phyloP scores from a whole-genome alignment of 495 filamentous ascomycete species.

The Daldinia vernicosa region DNA sequence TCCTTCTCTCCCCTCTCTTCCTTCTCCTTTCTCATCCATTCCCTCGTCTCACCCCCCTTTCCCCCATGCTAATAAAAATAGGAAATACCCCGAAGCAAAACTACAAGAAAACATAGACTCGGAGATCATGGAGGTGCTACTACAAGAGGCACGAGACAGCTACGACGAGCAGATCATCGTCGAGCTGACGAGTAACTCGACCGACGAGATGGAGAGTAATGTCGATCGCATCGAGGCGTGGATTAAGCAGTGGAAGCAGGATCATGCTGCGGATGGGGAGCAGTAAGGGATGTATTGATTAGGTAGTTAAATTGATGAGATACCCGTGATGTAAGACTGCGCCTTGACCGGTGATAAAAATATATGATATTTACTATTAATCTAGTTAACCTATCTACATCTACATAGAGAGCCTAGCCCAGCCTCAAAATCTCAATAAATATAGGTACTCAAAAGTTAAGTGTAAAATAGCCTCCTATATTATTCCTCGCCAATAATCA shows the following conservation, averaged over 20 bases:
- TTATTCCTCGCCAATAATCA: not conserved
- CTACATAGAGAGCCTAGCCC: no score
- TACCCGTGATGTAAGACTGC: no score
- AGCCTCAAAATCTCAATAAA: not conserved
- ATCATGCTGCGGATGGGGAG: slow-evolving; percentile 51
- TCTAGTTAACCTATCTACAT: no score
- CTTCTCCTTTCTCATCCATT: not conserved
- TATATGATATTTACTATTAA: no score
- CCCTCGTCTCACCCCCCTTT: not conserved
- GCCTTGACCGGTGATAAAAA: no score
- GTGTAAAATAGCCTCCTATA: not conserved
- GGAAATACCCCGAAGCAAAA: slow-evolving; percentile 83
- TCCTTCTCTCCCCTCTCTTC: not conserved
- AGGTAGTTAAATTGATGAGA: not conserved
- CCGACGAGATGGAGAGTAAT: slow-evolving; percentile 87
- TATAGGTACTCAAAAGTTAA: not conserved
- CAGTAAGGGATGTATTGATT: not conserved
- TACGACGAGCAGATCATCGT: slow-evolving; percentile 91
- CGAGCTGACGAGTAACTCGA: slow-evolving; percentile 82
- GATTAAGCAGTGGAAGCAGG: slow-evolving; percentile 81
- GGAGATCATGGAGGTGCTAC: slow-evolving; percentile 95
- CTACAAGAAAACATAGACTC: slow-evolving; percentile 95
- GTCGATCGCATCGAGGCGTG: slow-evolving; percentile 83
- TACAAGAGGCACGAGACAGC: slow-evolving; percentile 87
- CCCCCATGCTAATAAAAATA: slow-evolving; percentile 40